Evolutionary conservation across 805 yeast species (phyloP).

Genomic region (Scheffersomyces stipitis): DNA sequence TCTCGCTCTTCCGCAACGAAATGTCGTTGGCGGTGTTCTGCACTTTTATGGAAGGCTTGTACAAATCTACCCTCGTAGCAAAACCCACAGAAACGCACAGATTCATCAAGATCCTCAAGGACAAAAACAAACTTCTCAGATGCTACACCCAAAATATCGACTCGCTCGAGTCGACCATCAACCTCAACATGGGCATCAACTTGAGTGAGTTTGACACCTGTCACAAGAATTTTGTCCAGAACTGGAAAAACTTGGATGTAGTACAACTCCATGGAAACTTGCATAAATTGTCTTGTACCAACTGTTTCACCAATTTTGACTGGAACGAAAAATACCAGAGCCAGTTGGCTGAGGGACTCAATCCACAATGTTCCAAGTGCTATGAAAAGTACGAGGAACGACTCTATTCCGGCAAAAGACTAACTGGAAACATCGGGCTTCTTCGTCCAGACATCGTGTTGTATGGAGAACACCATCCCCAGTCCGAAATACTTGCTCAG

Average conservation of each 20-base stretch:
- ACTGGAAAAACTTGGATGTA: slow-evolving; percentile 69
- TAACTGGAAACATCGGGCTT: slow-evolving; percentile 68
- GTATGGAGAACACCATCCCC: slow-evolving; percentile 93
- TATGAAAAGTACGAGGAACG: slow-evolving; percentile 55
- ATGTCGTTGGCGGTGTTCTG: slow-evolving; percentile 72
- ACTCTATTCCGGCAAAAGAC: slow-evolving; percentile 67
- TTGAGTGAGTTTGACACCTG: slow-evolving; percentile 25
- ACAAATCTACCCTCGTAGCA: slow-evolving; percentile 62
- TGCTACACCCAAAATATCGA: slow-evolving; percentile 97
- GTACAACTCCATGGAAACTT: slow-evolving; percentile 92
- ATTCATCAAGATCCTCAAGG: slow-evolving; percentile 62
- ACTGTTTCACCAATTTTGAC: slow-evolving; percentile 54
- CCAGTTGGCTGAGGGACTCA: slow-evolving; percentile 55
- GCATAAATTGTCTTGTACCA: slow-evolving; percentile 72
- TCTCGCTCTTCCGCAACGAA: slow-evolving; percentile 71
- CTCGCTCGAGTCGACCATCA: slow-evolving; percentile 70
- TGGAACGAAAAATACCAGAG: slow-evolving; percentile 61
- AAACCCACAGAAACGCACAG: slow-evolving; percentile 82
- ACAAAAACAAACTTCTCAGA: slow-evolving; percentile 65
- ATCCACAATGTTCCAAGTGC: slow-evolving; percentile 80
- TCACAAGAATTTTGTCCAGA: slow-evolving; percentile 30
- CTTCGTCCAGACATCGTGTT: slow-evolving; percentile 87
- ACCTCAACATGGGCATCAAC: slow-evolving; percentile 58
- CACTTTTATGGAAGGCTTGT: slow-evolving; percentile 81
- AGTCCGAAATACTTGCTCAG: slow-evolving; percentile 72